Base-by-base conservation (phyloP, 768 basidiomycete genomes). In the Crucibulum laeve region DNA sequence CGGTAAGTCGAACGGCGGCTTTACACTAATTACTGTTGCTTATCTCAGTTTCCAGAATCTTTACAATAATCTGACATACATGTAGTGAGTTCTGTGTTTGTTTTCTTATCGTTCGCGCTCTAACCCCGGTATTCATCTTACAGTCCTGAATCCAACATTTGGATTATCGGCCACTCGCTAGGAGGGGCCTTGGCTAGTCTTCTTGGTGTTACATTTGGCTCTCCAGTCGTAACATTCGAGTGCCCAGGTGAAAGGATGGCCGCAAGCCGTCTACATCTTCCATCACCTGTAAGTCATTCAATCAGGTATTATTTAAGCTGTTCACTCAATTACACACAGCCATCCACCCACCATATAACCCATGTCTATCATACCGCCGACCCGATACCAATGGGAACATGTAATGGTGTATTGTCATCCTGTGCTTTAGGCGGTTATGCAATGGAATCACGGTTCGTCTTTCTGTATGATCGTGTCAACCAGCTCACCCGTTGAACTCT, bases 361-460 rank as follows among this genome's bases (percentile, higher is more conserved):
- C 94, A 97, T 61, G 71, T 98, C 22, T 96, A 88, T 62, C 90
- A 96, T 57, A 95, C 86, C 17, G 94, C 93, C 21, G 94, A 98
- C 63, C 94, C 94, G 4, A 88, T 97, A 40, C 80, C 94, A 15
- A 91, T 91, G 83, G 88, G 88, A 25, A 84, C 81, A 5, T 92
- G 91, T 63, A 92, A 79, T 44, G 90, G 90, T 11, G 68, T 87
- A 1, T 55, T 88, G 1, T 92, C 87, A 0, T 78, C 82, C 1
- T 98, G 94, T 58, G 82, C 87, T 3, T 63, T 91, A 7, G 89
- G 76, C 17, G 94, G 94, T n/a, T 96, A 88, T 56, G 94, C 91
- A 2, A 73, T 93, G 74, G 91, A 92, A 62, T 76, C 84, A 28
- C 70, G 73, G 82, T 84, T 26, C 25, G 73, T 64, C 14, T 28